A percentile compares a stretch with the other conserved stretches of the same genome.
Evolutionary conservation across 345 rosid species (phyloP).

Genomic region (Alliaria petiolata): DNA sequence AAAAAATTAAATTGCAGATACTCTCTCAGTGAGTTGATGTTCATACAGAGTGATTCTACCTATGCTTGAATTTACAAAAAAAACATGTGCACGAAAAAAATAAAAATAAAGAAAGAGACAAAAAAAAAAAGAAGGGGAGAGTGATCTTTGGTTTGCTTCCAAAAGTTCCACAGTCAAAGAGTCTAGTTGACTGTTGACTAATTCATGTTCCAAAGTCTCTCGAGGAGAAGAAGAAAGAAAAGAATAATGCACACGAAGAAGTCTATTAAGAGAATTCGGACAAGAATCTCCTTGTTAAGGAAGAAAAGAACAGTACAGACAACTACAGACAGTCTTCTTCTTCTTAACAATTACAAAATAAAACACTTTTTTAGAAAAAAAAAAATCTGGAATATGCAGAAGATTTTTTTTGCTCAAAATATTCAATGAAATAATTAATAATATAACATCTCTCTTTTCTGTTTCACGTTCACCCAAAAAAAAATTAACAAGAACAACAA

Average conservation of each 20-base stretch:
- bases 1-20: no score
- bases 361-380: background rate
- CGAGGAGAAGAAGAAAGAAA: no score
- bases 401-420: background rate
- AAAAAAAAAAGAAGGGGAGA: no score
- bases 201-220: background rate
- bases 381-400: background rate
- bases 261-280: background rate
- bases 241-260: background rate
- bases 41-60: no score
- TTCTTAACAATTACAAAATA: background rate
- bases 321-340: no score
- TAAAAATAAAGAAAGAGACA: no score
- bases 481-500: background rate
- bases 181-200: slow-evolving; percentile 8
- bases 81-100: no score
- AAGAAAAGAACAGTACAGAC: background rate
- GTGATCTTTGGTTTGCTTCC: no score
- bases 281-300: background rate
- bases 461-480: background rate
- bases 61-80: no score
- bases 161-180: slow-evolving; percentile 4
- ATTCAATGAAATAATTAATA: slow-evolving; percentile 15
- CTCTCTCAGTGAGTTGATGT: no score
- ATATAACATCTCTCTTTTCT: background rate